Evolutionary conservation across 805 yeast species (phyloP).

Genomic region (Cyberlindnera lachancei): DNA sequence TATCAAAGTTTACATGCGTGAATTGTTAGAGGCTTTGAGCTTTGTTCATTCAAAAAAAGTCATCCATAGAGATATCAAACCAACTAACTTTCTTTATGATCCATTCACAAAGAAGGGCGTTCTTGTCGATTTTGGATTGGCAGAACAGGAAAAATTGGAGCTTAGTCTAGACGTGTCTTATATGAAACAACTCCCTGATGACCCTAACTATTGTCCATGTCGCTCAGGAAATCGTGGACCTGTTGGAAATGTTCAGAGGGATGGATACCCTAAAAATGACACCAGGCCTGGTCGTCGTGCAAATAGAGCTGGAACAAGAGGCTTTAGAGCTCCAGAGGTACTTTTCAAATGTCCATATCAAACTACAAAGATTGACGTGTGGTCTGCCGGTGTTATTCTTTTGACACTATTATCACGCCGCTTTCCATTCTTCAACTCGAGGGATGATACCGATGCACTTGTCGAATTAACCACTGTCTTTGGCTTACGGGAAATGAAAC

Average conservation of each 20-base stretch:
- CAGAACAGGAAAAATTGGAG: slow-evolving; percentile 37
- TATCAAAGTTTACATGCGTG: slow-evolving; percentile 72
- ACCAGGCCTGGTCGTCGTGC: slow-evolving; percentile 85
- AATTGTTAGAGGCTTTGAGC: slow-evolving; percentile 64
- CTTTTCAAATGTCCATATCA: slow-evolving; percentile 39
- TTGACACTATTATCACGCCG: slow-evolving; percentile 70
- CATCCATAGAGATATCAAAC: slow-evolving; percentile 74
- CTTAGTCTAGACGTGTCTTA: slow-evolving; percentile 2
- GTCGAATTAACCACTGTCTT: slow-evolving; percentile 77
- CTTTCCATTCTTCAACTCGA: slow-evolving; percentile 90
- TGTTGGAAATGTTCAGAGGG: slow-evolving; percentile 23
- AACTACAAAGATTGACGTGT: slow-evolving; percentile 68
- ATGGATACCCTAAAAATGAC: slow-evolving; percentile 82
- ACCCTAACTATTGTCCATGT: slow-evolving; percentile 49
- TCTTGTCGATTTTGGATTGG: slow-evolving; percentile 75
- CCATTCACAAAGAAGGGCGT: slow-evolving; percentile 44
- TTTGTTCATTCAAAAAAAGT: slow-evolving; percentile 61
- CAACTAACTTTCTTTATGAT: slow-evolving; percentile 62
- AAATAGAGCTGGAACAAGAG: slow-evolving; percentile 91
- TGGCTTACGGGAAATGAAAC: slow-evolving; percentile 65
- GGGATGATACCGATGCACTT: slow-evolving; percentile 88
- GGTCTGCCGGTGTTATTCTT: slow-evolving; percentile 78
- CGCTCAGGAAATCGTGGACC: slow-evolving; percentile 20
- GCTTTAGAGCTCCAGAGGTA: slow-evolving; percentile 82
- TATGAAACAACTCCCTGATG: slow-evolving; percentile 4